Evolutionary conservation across 2,329 filamentous ascomycete species (phyloP).

Genomic region (Penicillium sp.): DNA sequence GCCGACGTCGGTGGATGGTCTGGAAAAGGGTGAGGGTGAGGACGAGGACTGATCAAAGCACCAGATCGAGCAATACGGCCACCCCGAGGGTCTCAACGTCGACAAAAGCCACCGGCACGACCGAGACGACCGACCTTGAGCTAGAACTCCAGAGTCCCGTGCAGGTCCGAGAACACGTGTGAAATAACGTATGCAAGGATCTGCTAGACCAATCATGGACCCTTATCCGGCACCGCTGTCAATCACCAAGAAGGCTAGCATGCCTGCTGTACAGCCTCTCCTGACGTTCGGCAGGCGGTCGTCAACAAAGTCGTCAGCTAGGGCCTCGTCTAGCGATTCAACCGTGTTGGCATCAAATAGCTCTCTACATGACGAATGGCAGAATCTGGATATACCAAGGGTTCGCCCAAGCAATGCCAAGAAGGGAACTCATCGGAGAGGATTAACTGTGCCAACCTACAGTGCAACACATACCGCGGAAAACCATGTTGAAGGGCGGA

Average conservation of each 20-base stretch:
- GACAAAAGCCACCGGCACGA: conserved; percentile 29
- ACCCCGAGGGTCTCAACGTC: conserved; percentile 29
- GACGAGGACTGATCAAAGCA: conserved; percentile 12
- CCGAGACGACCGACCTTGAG: conserved; percentile 24
- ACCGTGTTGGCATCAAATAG: conserved; percentile 21
- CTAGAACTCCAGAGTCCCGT: conserved; percentile 25
- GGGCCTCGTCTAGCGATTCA: conserved; percentile 13
- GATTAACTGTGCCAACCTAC: background rate
- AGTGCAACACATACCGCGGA: background rate
- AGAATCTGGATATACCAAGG: conserved; percentile 23
- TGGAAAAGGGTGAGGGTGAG: conserved; percentile 4
- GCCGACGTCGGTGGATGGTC: background rate
- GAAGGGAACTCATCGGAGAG: background rate
- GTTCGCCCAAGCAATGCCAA: conserved; percentile 11
- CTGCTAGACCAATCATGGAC: conserved; percentile 19
- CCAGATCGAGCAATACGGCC: conserved; percentile 29
- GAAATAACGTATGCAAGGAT: background rate
- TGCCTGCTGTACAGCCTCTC: conserved; percentile 10
- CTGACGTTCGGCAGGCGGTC: conserved; percentile 14
- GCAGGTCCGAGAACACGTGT: conserved; percentile 21
- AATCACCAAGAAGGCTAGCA: conserved; percentile 42
- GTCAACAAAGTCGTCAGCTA: background rate
- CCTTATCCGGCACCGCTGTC: conserved; percentile 46
- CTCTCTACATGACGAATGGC: conserved; percentile 19
- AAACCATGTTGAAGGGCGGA: background rate